Evolutionary conservation across 305 asterid genomes (phyloP).

Genomic region (Stenogyne calaminthoides): DNA sequence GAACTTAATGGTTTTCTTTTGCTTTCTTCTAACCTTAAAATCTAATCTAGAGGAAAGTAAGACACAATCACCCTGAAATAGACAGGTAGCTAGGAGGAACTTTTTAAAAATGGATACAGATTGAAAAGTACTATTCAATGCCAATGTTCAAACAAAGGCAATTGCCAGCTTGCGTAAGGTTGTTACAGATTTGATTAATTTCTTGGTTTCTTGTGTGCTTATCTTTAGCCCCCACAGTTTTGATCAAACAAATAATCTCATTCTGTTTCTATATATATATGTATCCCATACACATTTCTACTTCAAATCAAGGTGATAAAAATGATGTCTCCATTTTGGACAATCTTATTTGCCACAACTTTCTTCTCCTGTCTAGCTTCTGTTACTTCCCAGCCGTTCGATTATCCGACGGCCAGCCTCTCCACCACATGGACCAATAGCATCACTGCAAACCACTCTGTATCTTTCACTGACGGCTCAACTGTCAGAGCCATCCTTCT

Average conservation of each 20-base stretch:
- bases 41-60: neutral
- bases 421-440: conserved; percentile 49
- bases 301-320: neutral
- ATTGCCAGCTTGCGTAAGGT: neutral
- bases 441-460: conserved; percentile 42
- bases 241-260: neutral
- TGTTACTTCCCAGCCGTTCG: conserved; percentile 39
- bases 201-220: neutral
- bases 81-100: neutral
- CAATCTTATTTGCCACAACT: neutral
- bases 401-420: conserved; percentile 48
- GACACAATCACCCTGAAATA: neutral
- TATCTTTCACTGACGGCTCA: conserved; percentile 37
- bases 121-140: neutral
- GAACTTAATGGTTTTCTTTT: too few relatives aligned
- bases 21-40: too few relatives aligned
- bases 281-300: neutral
- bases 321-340: neutral
- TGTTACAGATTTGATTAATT: neutral
- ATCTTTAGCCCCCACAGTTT: neutral
- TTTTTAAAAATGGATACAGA: neutral
- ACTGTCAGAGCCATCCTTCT: conserved; percentile 43
- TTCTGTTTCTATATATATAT: neutral
- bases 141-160: neutral
- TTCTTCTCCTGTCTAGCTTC: neutral